phyloP scores from a whole-genome alignment of 2,329 filamentous ascomycete species.

The Exutisphaerella laricina region DNA sequence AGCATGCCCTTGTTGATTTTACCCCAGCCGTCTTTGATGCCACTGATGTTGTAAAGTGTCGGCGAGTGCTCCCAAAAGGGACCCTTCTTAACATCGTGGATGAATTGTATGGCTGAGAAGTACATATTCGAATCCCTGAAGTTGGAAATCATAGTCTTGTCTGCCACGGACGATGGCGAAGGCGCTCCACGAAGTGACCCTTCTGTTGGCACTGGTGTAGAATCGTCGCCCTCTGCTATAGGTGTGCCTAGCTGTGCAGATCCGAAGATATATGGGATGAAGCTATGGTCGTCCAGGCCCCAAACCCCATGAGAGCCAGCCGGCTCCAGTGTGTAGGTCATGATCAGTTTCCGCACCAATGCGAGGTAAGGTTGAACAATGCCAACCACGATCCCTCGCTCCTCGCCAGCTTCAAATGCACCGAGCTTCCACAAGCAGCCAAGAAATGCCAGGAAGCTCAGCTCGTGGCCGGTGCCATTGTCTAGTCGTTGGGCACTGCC shows the following conservation, averaged over 20 bases:
- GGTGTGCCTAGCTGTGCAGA: constrained; percentile 82
- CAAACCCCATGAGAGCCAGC: constrained; percentile 96
- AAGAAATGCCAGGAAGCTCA: constrained; percentile 90
- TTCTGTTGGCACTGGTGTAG: constrained; percentile 60
- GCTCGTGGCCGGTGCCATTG: constrained; percentile 92
- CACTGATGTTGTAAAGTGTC: constrained; percentile 89
- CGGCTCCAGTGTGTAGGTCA: constrained; percentile 88
- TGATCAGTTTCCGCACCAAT: constrained; percentile 75
- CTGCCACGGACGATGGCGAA: constrained; percentile 60
- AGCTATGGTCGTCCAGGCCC: constrained; percentile 97
- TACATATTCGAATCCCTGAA: constrained; percentile 59
- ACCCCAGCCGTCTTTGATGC: constrained; percentile 82
- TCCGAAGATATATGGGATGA: constrained; percentile 89
- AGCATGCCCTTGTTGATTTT: constrained; percentile 98
- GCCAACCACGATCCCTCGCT: constrained; percentile 74
- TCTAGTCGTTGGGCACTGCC: constrained; percentile 85
- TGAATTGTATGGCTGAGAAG: constrained; percentile 93
- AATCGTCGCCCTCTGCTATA: constrained; percentile 53
- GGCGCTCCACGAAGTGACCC: constrained; percentile 67
- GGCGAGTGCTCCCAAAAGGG: constrained; percentile 95
- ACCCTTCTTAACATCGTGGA: constrained; percentile 92
- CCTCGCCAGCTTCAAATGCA: constrained; percentile 63
- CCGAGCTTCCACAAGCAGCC: constrained; percentile 87
- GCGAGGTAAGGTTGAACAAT: constrained; percentile 80
- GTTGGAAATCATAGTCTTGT: constrained; percentile 37